These are phyloP conservation scores for Jamesozyma piceae DNA, from an alignment of 805 yeast genomes.

Conservation along the genomic window DNA sequence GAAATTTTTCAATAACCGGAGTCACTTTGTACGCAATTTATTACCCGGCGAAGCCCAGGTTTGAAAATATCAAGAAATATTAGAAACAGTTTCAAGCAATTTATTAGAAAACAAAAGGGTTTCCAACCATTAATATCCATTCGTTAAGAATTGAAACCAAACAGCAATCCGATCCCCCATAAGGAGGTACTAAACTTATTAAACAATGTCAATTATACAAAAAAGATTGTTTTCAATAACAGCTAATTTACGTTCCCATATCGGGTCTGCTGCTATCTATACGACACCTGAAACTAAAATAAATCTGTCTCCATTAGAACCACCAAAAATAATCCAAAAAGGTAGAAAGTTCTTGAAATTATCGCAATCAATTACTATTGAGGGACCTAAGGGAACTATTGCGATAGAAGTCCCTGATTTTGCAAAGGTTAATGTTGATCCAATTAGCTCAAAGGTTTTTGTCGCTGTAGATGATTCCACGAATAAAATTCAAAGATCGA, in stretches of 20 bases:
- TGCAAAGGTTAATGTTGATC: constrained; percentile 33
- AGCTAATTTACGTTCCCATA: constrained; percentile 42
- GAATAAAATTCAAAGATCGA: constrained; percentile 61
- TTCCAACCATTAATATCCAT: too few relatives aligned
- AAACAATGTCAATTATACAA: constrained; percentile 3
- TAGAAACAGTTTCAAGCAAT: not conserved
- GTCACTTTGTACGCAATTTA: not conserved
- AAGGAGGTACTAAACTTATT: not conserved
- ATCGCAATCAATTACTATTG: constrained; percentile 48
- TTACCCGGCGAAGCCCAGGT: not conserved
- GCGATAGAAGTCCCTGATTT: constrained; percentile 65
- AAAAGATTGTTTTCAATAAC: constrained; percentile 3
- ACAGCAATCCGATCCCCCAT: too few relatives aligned
- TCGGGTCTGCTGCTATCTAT: constrained; percentile 73
- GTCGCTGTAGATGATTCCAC: constrained; percentile 51
- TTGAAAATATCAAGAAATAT: not conserved
- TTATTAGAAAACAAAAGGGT: not conserved
- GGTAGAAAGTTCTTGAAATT: constrained; percentile 52
- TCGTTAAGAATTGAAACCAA: too few relatives aligned
- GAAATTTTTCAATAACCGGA: not conserved
- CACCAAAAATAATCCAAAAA: constrained; percentile 53
- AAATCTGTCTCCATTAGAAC: constrained; percentile 35
- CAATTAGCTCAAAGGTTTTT: constrained; percentile 31
- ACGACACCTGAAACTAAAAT: constrained; percentile 49
- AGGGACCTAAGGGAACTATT: constrained; percentile 72